phyloP scores from a whole-genome alignment of 225 moss, liverwort and hornwort species.

The Sphagnum tenellum region DNA sequence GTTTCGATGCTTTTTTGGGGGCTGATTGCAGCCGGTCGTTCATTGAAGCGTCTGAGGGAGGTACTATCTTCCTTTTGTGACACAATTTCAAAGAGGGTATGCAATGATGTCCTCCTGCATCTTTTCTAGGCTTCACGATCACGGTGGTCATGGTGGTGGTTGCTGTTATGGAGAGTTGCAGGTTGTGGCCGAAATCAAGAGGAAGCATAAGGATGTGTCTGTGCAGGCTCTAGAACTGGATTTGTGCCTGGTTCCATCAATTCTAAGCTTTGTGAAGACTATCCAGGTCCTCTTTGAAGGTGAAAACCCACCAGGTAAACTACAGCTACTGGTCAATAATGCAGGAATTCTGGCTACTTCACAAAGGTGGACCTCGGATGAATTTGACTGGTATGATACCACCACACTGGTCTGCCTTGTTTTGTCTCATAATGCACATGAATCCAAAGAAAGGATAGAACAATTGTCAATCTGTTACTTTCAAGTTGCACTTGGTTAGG shows the following conservation, averaged over 20 bases:
- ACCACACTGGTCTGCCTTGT: background rate
- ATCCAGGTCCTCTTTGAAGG: constrained; percentile 38
- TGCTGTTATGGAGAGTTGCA: constrained; percentile 1
- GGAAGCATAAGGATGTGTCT: constrained; percentile 25
- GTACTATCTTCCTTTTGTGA: constrained; percentile 7
- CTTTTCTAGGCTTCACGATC: no score
- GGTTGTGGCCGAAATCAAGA: constrained; percentile 37
- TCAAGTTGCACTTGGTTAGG: background rate
- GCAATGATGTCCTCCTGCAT: background rate
- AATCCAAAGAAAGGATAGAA: background rate
- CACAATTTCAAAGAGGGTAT: background rate
- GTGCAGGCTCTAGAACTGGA: constrained; percentile 64
- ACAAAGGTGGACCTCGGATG: constrained; percentile 53
- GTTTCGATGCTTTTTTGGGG: background rate
- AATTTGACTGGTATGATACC: constrained; percentile 36
- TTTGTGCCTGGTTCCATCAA: constrained; percentile 51
- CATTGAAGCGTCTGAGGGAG: constrained; percentile 33
- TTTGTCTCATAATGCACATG: background rate
- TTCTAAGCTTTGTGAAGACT: constrained; percentile 39
- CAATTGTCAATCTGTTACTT: background rate
- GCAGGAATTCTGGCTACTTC: constrained; percentile 75
- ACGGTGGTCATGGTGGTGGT: no score
- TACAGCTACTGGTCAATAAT: constrained; percentile 86
- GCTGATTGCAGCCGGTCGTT: constrained; percentile 46
- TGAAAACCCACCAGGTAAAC: constrained; percentile 27